Conservation (phyloP, 169 alveolate genomes). For the Plasmodium vinckei region DNA sequence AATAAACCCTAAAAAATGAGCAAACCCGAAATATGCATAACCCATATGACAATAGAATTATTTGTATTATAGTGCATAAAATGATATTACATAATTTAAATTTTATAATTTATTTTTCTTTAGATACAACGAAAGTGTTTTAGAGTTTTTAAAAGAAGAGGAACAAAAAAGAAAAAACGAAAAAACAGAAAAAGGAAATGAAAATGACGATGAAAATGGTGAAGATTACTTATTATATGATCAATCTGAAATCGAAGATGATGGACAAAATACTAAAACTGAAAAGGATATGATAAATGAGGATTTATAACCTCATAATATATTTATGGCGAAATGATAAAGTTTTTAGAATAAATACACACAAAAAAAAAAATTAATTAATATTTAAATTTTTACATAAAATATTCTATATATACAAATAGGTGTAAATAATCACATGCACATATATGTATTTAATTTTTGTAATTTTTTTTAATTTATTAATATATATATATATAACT, state of each 20-base stretch:
- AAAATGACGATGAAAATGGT: neutral
- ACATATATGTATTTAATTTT: too few relatives aligned
- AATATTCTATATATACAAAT: too few relatives aligned
- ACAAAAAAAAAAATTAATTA: neutral
- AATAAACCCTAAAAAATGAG: neutral
- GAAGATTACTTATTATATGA: neutral
- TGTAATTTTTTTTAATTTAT: too few relatives aligned
- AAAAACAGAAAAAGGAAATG: neutral
- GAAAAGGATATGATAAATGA: slow-evolving; percentile 11
- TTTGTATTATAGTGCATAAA: neutral
- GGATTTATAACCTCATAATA: slow-evolving; percentile 24
- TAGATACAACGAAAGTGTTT: slow-evolving; percentile 51
- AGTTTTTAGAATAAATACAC: neutral
- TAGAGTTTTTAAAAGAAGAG: slow-evolving; percentile 51
- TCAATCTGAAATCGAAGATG: slow-evolving; percentile 4
- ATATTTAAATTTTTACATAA: too few relatives aligned
- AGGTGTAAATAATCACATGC: too few relatives aligned
- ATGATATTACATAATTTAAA: too few relatives aligned
- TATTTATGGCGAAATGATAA: slow-evolving; percentile 1
- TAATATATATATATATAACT: too few relatives aligned
- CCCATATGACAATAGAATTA: neutral
- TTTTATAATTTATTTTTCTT: neutral
- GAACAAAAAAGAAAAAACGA: slow-evolving; percentile 8
- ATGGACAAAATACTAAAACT: neutral
- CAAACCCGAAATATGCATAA: neutral